phyloP scores from a whole-genome alignment of 2,329 filamentous ascomycete genomes.

The Fusarium pilosicola region DNA sequence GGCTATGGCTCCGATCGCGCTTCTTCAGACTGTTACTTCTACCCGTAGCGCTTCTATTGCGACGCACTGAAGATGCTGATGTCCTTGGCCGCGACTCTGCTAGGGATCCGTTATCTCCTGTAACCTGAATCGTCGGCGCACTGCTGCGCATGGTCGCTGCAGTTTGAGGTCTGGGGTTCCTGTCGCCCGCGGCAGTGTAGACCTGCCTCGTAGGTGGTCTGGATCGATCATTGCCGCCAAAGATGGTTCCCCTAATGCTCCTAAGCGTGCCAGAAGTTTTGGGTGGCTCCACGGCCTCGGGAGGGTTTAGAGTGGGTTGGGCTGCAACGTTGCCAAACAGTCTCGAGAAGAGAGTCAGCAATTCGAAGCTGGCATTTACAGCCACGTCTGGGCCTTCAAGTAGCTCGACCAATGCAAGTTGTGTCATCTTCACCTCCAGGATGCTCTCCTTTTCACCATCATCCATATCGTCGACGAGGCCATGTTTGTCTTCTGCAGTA shows the following conservation, averaged over 20 bases:
- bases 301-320: conserved; percentile 57
- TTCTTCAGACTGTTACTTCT: conserved; percentile 64
- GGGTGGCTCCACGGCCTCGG: conserved; percentile 64
- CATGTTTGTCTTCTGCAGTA: conserved; percentile 47
- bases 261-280: conserved; percentile 78
- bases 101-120: conserved; percentile 65
- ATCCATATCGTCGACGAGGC: conserved; percentile 82
- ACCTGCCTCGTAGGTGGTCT: conserved; percentile 55
- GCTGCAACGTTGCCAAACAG: conserved; percentile 73
- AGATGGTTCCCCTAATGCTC: conserved; percentile 79
- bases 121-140: conserved; percentile 81
- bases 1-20: conserved; percentile 61
- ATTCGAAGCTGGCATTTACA: conserved; percentile 87
- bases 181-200: conserved; percentile 52
- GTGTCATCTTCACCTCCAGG: conserved; percentile 95
- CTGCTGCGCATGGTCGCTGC: conserved; percentile 55
- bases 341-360: conserved; percentile 82
- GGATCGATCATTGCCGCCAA: conserved; percentile 67
- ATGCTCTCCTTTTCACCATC: conserved; percentile 85
- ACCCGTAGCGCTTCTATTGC: conserved; percentile 57
- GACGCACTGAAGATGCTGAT: conserved; percentile 46
- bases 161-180: conserved; percentile 51
- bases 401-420: conserved; percentile 84
- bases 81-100: conserved; percentile 49
- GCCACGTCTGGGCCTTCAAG: conserved; percentile 85